Percentiles rank a stretch among this genome's conserved stretches.
These are phyloP conservation scores for Spergularia bocconei DNA, from an alignment of 148 eudicot species.

Conservation along the genomic window DNA sequence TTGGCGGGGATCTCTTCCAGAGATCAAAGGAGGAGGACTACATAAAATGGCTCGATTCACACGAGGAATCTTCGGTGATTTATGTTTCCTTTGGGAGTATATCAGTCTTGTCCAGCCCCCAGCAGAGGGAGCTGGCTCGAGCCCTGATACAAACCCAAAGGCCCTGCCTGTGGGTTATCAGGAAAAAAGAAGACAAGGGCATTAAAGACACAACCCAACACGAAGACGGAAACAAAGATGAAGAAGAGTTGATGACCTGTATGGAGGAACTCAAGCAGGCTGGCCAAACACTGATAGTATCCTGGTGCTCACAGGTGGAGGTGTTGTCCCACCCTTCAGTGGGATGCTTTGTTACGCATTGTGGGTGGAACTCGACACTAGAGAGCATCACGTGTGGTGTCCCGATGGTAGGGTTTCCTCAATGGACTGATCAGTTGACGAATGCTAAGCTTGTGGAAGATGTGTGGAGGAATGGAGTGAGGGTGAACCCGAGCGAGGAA, in stretches of 20 bases:
- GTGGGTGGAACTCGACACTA: constrained; percentile 68
- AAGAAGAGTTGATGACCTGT: constrained; percentile 29
- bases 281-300: constrained; percentile 34
- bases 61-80: constrained; percentile 47
- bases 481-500: constrained; percentile 25
- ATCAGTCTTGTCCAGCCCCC: constrained; percentile 28
- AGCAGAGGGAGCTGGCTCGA: constrained; percentile 45
- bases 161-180: constrained; percentile 70
- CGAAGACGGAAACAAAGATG: constrained; percentile 9
- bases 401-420: constrained; percentile 52
- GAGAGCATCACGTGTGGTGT: constrained; percentile 53
- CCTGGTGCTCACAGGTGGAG: constrained; percentile 49
- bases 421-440: constrained; percentile 50
- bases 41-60: constrained; percentile 46
- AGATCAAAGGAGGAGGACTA: constrained; percentile 29
- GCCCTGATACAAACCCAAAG: constrained; percentile 39
- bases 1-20: constrained; percentile 30
- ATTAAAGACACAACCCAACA: background rate
- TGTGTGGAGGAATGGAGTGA: constrained; percentile 46
- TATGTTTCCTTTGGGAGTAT: constrained; percentile 73
- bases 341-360: constrained; percentile 53
- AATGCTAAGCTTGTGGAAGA: constrained; percentile 55
- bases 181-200: constrained; percentile 22
- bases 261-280: constrained; percentile 34
- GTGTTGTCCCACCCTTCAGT: constrained; percentile 42